Percentiles rank a stretch among this genome's conserved stretches.
Conservation (phyloP, 2,329 filamentous ascomycete genomes). For the Teratosphaeria pseudoeucalypti region DNA sequence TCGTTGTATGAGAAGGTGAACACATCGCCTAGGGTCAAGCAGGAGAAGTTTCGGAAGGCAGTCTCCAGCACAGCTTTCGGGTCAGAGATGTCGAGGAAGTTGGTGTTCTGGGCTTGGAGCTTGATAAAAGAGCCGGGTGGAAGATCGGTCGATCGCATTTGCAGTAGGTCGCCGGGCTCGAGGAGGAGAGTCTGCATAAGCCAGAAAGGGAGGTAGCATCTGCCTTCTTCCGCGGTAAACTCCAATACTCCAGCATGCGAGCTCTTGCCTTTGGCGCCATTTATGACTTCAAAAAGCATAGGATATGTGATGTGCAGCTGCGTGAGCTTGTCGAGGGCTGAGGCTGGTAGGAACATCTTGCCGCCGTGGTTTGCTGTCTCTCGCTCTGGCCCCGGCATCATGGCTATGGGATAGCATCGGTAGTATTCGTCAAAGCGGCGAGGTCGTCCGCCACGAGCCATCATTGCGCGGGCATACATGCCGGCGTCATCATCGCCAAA, state of each 20-base stretch:
- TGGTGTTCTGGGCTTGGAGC: slow-evolving; percentile 83
- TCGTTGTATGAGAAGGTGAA: slow-evolving; percentile 98
- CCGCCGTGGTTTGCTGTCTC: slow-evolving; percentile 89
- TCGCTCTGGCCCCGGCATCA: slow-evolving; percentile 84
- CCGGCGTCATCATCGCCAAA: slow-evolving; percentile 42
- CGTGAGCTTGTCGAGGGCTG: slow-evolving; percentile 91
- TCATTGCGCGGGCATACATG: slow-evolving; percentile 45
- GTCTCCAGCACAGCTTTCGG: slow-evolving; percentile 96
- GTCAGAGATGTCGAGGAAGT: slow-evolving; percentile 93
- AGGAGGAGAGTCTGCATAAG: slow-evolving; percentile 88
- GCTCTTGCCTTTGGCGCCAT: slow-evolving; percentile 66
- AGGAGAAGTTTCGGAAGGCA: slow-evolving; percentile 90
- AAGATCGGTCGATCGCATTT: slow-evolving; percentile 89
- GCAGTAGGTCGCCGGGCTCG: slow-evolving; percentile 86
- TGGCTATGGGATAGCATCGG: slow-evolving; percentile 87
- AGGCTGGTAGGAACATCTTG: slow-evolving; percentile 95
- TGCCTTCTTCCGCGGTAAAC: slow-evolving; percentile 94
- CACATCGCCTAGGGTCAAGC: slow-evolving; percentile 82
- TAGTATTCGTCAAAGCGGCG: slow-evolving; percentile 98
- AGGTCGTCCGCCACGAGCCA: slow-evolving; percentile 39
- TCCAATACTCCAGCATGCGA: slow-evolving; percentile 93
- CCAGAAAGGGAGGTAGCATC: slow-evolving; percentile 94
- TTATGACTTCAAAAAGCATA: slow-evolving; percentile 91
- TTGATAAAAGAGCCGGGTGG: slow-evolving; percentile 89
- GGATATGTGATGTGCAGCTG: slow-evolving; percentile 94